Conservation (phyloP, 192 early-diverging fungal genomes). For the Entomortierella lignicola region DNA sequence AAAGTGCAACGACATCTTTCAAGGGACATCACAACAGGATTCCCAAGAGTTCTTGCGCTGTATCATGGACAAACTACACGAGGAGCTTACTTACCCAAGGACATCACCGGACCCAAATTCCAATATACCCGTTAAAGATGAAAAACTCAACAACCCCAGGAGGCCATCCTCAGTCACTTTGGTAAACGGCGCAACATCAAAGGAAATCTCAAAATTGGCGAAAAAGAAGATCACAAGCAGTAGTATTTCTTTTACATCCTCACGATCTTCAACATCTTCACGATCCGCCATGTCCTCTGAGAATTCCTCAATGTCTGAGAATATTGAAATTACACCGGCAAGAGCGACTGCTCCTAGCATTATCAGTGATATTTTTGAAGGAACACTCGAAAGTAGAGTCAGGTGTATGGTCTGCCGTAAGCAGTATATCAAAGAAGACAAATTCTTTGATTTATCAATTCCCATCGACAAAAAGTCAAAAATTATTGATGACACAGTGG, state of each 20-base stretch:
- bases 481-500: slow-evolving; percentile 33
- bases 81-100: slow-evolving; percentile 55
- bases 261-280: slow-evolving; percentile 38
- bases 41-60: slow-evolving; percentile 57
- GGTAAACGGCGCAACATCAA: neutral
- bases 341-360: slow-evolving; percentile 46
- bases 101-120: slow-evolving; percentile 7
- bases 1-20: slow-evolving; percentile 50
- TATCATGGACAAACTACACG: slow-evolving; percentile 55
- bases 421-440: slow-evolving; percentile 58
- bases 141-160: slow-evolving; percentile 15
- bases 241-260: slow-evolving; percentile 39
- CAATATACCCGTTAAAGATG: slow-evolving; percentile 14
- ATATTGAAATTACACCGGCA: slow-evolving; percentile 44
- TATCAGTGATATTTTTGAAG: slow-evolving; percentile 57
- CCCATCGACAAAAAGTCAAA: slow-evolving; percentile 57
- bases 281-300: slow-evolving; percentile 34
- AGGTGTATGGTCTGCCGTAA: slow-evolving; percentile 53
- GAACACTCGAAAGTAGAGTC: slow-evolving; percentile 48
- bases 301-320: slow-evolving; percentile 39
- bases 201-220: neutral
- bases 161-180: neutral
- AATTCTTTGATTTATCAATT: slow-evolving; percentile 56
- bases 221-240: slow-evolving; percentile 20
- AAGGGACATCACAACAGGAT: slow-evolving; percentile 54